These are phyloP conservation scores for Coniophora puteana DNA, from an alignment of 1,284 basidiomycete genomes.

Conservation along the genomic window DNA sequence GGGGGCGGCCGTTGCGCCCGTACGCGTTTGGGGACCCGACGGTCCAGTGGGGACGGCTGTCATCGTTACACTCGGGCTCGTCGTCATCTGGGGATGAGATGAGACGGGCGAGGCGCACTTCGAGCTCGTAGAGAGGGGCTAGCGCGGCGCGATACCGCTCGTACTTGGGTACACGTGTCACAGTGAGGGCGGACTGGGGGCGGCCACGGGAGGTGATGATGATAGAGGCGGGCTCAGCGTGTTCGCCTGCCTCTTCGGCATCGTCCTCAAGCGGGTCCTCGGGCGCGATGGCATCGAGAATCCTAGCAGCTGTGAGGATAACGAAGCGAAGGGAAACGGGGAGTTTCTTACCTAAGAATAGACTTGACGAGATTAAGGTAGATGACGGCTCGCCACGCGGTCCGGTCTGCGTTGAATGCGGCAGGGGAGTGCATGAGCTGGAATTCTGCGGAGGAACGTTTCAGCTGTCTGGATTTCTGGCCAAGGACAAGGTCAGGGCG, in stretches of 20 bases:
- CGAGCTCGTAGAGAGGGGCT: constrained; percentile 61
- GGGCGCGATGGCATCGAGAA: constrained; percentile 72
- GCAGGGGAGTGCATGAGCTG: constrained; percentile 72
- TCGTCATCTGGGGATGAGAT: constrained; percentile 58
- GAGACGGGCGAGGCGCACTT: constrained; percentile 59
- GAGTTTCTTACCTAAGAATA: constrained; percentile 56
- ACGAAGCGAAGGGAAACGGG: not conserved
- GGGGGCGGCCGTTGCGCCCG: constrained; percentile 37
- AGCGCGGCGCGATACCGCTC: constrained; percentile 57
- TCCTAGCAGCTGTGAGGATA: constrained; percentile 36
- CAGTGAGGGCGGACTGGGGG: constrained; percentile 41
- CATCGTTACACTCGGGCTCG: constrained; percentile 47
- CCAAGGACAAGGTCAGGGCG: not conserved
- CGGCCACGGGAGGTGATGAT: constrained; percentile 46
- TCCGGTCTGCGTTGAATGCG: constrained; percentile 70
- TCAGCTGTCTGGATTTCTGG: no score
- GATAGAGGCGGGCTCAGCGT: constrained; percentile 43
- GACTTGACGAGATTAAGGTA: constrained; percentile 82
- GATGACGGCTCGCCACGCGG: constrained; percentile 81
- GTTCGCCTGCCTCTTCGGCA: constrained; percentile 46
- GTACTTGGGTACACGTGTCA: constrained; percentile 51
- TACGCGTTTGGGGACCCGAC: no score
- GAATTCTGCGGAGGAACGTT: constrained; percentile 70
- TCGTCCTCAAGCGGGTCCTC: constrained; percentile 52
- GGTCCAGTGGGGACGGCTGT: constrained; percentile 31